phyloP scores from a whole-genome alignment of 805 yeast species.

The Candida pseudofarinosa region DNA sequence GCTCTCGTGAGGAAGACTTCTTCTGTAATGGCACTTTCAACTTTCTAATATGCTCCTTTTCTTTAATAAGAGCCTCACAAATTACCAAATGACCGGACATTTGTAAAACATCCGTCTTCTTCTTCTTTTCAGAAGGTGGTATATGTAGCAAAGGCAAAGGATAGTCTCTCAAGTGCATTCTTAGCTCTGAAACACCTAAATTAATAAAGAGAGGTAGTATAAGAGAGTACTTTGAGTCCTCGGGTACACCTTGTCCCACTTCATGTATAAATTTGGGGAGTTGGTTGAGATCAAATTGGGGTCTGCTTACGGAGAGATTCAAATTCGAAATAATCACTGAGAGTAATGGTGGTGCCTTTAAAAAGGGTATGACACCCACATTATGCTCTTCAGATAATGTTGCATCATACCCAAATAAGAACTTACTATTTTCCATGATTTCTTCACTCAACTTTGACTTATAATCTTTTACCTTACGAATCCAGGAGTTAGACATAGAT shows the following conservation, averaged over 20 bases:
- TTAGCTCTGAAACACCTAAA: conserved; percentile 53
- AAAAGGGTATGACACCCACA: conserved; percentile 25
- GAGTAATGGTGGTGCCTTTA: conserved; percentile 32
- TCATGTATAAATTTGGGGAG: conserved; percentile 61
- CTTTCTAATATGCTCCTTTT: conserved; percentile 52
- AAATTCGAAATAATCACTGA: conserved; percentile 26
- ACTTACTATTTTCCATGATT: conserved; percentile 32
- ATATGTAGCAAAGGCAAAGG: conserved; percentile 79
- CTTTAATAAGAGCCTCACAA: conserved; percentile 56
- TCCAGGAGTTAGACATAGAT: conserved; percentile 65
- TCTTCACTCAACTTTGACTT: conserved; percentile 32
- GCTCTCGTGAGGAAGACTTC: not conserved
- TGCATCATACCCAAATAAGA: conserved; percentile 34
- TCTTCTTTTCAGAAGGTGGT: conserved; percentile 41
- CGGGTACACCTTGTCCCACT: conserved; percentile 81
- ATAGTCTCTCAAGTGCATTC: conserved; percentile 76
- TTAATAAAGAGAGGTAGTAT: conserved; percentile 61
- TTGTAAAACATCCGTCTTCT: conserved; percentile 16
- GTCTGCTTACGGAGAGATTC: conserved; percentile 18
- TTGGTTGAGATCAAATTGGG: conserved; percentile 27
- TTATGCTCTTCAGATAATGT: conserved; percentile 15
- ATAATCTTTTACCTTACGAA: conserved; percentile 52
- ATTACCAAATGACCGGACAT: conserved; percentile 65
- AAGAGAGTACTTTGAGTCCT: conserved; percentile 62
- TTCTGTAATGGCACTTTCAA: conserved; percentile 47